Percentiles rank a stretch among this genome's conserved stretches.
phyloP scores from a whole-genome alignment of 2,329 filamentous ascomycete genomes.

The Talaromyces sp. region DNA sequence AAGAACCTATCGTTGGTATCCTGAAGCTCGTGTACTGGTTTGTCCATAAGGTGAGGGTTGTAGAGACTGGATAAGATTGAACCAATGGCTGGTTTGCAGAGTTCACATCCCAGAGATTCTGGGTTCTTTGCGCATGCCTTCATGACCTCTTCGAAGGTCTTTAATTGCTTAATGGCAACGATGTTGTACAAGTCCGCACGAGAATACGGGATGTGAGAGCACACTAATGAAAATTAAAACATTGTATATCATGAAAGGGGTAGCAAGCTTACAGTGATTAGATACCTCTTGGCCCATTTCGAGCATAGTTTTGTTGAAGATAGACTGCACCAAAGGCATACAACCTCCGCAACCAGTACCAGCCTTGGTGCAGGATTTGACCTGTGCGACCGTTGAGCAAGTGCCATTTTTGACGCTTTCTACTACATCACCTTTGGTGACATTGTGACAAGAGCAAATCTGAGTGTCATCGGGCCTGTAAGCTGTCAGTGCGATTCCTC shows the following conservation, averaged over 20 bases:
- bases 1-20: constrained; percentile 88
- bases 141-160: constrained; percentile 74
- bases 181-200: constrained; percentile 89
- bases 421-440: constrained; percentile 77
- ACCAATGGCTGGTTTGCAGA: constrained; percentile 78
- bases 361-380: constrained; percentile 88
- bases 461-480: constrained; percentile 71
- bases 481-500: not conserved
- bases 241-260: not conserved
- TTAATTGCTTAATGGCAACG: constrained; percentile 74
- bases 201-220: constrained; percentile 78
- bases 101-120: constrained; percentile 74
- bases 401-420: constrained; percentile 69
- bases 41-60: constrained; percentile 78
- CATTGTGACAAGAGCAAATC: constrained; percentile 91
- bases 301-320: constrained; percentile 86
- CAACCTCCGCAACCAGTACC: constrained; percentile 89
- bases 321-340: constrained; percentile 80
- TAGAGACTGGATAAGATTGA: constrained; percentile 78
- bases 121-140: constrained; percentile 68
- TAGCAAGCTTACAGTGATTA: constrained; percentile 56
- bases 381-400: constrained; percentile 75
- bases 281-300: constrained; percentile 82
- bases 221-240: constrained; percentile 49
- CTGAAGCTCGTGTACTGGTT: constrained; percentile 68